These are phyloP conservation scores for Cystobasidium ongulense DNA, from an alignment of 768 basidiomycete species.

Conservation along the genomic window DNA sequence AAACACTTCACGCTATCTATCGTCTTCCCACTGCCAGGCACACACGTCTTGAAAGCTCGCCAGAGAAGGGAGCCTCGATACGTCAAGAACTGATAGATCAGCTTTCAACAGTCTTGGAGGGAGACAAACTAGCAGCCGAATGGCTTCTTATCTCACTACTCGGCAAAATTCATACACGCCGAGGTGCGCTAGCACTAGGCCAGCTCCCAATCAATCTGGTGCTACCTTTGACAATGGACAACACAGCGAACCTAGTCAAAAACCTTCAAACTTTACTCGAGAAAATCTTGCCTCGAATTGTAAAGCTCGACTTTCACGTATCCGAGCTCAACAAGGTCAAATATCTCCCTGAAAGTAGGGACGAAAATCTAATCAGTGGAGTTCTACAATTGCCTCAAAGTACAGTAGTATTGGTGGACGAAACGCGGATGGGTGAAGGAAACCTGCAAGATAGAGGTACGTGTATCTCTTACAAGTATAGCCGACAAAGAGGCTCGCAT, in stretches of 20 bases:
- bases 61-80: not conserved
- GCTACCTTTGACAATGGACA: constrained; percentile 26
- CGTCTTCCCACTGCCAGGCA: not conserved
- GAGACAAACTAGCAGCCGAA: constrained; percentile 41
- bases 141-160: constrained; percentile 41
- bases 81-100: constrained; percentile 30
- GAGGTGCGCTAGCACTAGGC: constrained; percentile 40
- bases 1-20: constrained; percentile 20
- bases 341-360: constrained; percentile 32
- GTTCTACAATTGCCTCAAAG: constrained; percentile 39
- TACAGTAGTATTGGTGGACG: constrained; percentile 39
- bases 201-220: constrained; percentile 40
- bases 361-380: constrained; percentile 41
- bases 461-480: not conserved
- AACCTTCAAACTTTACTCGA: constrained; percentile 15
- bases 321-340: constrained; percentile 36
- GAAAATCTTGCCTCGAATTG: constrained; percentile 34
- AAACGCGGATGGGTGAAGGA: constrained; percentile 39
- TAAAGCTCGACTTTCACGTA: constrained; percentile 38
- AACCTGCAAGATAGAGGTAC: constrained; percentile 40
- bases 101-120: constrained; percentile 36
- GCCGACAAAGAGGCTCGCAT: no score
- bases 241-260: not conserved
- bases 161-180: constrained; percentile 39
- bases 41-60: not conserved